These are phyloP conservation scores for Chlorella variabilis DNA, from an alignment of 163 green algal genomes.

Conservation along the genomic window DNA sequence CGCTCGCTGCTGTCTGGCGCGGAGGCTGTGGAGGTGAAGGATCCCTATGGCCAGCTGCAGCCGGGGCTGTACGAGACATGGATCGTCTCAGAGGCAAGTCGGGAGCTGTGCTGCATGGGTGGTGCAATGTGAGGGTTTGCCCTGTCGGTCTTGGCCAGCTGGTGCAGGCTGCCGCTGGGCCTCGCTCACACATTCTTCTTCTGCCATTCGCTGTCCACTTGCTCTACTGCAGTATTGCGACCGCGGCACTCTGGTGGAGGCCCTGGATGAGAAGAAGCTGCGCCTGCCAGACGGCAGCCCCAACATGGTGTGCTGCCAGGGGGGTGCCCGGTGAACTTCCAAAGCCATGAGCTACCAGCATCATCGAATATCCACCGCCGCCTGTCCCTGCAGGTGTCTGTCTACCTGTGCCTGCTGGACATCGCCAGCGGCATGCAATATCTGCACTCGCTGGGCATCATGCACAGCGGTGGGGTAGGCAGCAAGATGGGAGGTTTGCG, in stretches of 20 bases:
- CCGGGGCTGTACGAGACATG: conserved; percentile 32
- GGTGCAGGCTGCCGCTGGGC: too few relatives aligned
- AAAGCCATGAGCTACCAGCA: too few relatives aligned
- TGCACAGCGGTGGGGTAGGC: conserved; percentile 35
- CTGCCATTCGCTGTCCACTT: too few relatives aligned
- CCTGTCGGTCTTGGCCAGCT: too few relatives aligned
- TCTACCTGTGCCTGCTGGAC: conserved; percentile 39
- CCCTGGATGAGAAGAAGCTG: neutral
- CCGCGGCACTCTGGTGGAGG: neutral
- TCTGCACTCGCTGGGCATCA: conserved; percentile 27
- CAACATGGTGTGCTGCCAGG: conserved; percentile 7
- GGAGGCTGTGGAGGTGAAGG: conserved; percentile 9
- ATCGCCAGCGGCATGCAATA: conserved; percentile 31
- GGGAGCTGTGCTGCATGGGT: neutral
- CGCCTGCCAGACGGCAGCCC: neutral
- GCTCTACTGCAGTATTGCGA: conserved; percentile 3
- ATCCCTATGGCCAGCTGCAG: conserved; percentile 8
- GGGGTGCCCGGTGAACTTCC: too few relatives aligned
- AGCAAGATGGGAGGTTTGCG: too few relatives aligned
- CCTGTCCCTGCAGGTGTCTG: neutral
- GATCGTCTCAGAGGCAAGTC: conserved; percentile 21
- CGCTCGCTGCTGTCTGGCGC: conserved; percentile 5
- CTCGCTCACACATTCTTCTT: too few relatives aligned
- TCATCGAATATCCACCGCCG: too few relatives aligned
- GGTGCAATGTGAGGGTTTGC: too few relatives aligned